Evolutionary conservation across 768 basidiomycete genomes (phyloP), one percentile per base, ranked within the genome.

Genomic region (Tricholoma matsutake): DNA sequence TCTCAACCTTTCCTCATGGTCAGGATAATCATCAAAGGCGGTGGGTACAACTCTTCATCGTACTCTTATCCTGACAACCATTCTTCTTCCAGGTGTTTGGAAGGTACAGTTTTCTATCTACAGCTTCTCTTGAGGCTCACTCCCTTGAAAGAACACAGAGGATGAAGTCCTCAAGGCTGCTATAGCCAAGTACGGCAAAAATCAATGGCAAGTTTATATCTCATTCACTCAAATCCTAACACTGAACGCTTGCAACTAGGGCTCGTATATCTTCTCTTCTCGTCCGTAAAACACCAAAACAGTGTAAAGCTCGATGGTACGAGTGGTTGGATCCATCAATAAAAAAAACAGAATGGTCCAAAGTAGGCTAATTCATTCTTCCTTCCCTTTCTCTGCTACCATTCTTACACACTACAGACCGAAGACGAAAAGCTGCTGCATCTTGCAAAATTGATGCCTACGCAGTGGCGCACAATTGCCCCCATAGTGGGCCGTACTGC

Each of bases 271-370:
- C 95, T 10, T 98, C 96, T 32, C 81, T 99, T 31, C 86, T 99
- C 56, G 97, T 98, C 35, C 87, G 97, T 65, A 99, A 99, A 76
- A 99, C 97, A 1, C 96, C 97, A 10, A 99, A 99, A 72, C 97
- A 99, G 79, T 99, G 97, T 81, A 99, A 99, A 75, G 94, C 94
- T 1, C 91, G 94, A 41, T 98, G 96, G 96, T 98, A 96, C 71
- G 96, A 98, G 78, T 98, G 97, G 97, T 79, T 98, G 54, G 97
- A 99, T 77, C 97, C 97, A 6, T 96, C 94, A 56, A 99, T 98
- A 76, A 98, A 98, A 77, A 99, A 99, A 81, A 98, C 96, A 16
- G 97, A 98, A 74, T 99, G 97, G 97, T 97, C 96, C 51, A 98
- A 98, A 79, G 95, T 89, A 61, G 52, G 82, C 74, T 11, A 28